A percentile compares a stretch with the other conserved stretches of the same genome.
Conservation (phyloP, 805 yeast genomes). For the Starmerella floris region DNA sequence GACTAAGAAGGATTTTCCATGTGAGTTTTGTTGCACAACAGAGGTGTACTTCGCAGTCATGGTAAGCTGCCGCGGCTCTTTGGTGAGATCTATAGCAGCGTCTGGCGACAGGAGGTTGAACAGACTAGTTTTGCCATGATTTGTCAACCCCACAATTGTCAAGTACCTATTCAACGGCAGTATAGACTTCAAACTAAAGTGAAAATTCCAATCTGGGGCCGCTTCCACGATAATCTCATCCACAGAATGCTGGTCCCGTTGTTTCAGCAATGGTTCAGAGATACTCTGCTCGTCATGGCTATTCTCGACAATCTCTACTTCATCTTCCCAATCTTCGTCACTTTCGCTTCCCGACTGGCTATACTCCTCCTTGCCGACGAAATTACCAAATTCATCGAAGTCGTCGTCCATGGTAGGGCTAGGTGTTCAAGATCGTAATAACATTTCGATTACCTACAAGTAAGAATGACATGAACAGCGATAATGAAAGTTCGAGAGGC, state of each 20-base stretch:
- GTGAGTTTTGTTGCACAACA: slow-evolving; percentile 41
- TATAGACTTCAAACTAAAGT: slow-evolving; percentile 41
- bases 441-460: too few species aligned
- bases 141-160: slow-evolving; percentile 64
- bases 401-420: slow-evolving; percentile 19
- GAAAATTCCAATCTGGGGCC: slow-evolving; percentile 33
- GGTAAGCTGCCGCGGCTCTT: slow-evolving; percentile 42
- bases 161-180: slow-evolving; percentile 52
- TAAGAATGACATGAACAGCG: too few species aligned
- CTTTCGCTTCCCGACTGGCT: not conserved
- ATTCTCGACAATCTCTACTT: slow-evolving; percentile 35
- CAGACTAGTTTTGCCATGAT: slow-evolving; percentile 77
- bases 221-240: slow-evolving; percentile 35
- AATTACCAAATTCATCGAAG: slow-evolving; percentile 28
- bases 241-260: slow-evolving; percentile 32
- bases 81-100: not conserved
- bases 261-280: slow-evolving; percentile 49
- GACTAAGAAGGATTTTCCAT: slow-evolving; percentile 41
- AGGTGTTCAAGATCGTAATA: too few species aligned
- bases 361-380: slow-evolving; percentile 21
- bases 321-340: slow-evolving; percentile 9
- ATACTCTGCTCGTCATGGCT: slow-evolving; percentile 41
- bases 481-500: too few species aligned
- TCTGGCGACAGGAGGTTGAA: slow-evolving; percentile 37
- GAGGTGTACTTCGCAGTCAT: slow-evolving; percentile 46